These are phyloP conservation scores for Drechslerella dactyloides DNA, from an alignment of 2,329 filamentous ascomycete genomes.

Conservation along the genomic window DNA sequence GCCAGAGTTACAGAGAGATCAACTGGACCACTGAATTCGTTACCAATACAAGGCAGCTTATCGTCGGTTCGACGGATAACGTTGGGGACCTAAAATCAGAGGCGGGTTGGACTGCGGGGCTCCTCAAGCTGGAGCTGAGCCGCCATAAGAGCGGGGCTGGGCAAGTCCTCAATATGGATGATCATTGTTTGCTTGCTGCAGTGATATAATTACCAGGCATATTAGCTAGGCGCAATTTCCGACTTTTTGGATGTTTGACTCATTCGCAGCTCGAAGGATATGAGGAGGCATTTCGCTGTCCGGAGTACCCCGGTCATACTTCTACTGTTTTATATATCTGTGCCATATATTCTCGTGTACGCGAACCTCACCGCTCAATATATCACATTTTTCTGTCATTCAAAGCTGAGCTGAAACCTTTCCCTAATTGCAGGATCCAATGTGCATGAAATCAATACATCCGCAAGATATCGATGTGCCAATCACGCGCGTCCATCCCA, in stretches of 20 bases:
- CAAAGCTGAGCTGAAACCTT: neutral
- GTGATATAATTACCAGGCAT: neutral
- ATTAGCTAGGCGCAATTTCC: neutral
- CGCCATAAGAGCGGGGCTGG: neutral
- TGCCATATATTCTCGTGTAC: conserved; percentile 16
- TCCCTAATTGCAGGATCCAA: neutral
- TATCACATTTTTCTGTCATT: neutral
- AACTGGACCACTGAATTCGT: neutral
- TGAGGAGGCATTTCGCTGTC: neutral
- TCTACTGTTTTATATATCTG: conserved; percentile 4
- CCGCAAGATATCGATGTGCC: no score
- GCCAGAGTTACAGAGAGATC: neutral
- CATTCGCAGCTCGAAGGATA: neutral
- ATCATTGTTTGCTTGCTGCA: neutral
- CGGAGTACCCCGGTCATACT: neutral
- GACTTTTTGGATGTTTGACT: neutral
- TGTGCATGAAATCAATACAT: neutral
- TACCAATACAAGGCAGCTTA: neutral
- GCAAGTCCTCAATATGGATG: neutral
- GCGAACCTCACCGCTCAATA: conserved; percentile 7
- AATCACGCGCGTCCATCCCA: no score
- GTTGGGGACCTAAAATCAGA: neutral
- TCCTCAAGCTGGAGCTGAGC: neutral
- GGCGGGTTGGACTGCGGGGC: neutral
- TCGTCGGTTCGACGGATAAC: neutral